These are phyloP conservation scores for Persicaria maculosa DNA, from an alignment of 148 eudicot genomes.

Conservation along the genomic window DNA sequence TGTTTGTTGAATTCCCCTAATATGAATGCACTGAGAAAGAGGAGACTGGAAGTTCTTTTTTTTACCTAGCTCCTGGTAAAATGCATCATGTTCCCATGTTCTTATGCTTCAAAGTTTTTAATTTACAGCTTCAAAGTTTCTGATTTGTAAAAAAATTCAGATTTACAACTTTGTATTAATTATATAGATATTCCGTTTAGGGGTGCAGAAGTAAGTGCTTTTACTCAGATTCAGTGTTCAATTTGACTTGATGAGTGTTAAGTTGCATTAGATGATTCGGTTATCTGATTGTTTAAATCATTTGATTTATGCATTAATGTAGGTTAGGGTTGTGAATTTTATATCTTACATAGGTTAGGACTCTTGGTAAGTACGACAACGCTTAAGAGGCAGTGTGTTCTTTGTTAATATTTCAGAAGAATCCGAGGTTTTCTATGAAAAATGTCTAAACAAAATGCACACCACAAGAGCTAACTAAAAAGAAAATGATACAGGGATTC, in stretches of 20 bases:
- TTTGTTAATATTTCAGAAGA: too few species aligned
- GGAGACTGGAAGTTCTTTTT: too few species aligned
- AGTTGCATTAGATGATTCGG: background rate
- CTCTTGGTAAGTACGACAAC: background rate
- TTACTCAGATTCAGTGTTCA: background rate
- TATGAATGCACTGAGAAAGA: too few species aligned
- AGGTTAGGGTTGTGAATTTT: background rate
- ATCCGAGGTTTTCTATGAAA: too few species aligned
- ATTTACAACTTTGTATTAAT: too few species aligned
- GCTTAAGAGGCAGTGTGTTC: background rate
- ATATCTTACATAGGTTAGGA: background rate
- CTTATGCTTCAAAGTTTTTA: too few species aligned
- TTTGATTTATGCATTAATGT: background rate
- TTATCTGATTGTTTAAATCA: background rate
- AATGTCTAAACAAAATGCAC: too few species aligned
- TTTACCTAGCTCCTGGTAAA: too few species aligned
- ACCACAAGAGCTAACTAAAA: background rate
- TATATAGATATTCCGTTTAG: slow-evolving; percentile 46
- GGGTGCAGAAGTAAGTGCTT: slow-evolving; percentile 73
- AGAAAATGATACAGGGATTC: background rate
- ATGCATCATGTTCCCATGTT: too few species aligned
- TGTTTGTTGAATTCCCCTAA: too few species aligned
- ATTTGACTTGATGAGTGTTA: background rate
- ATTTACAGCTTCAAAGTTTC: too few species aligned
- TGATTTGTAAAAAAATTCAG: too few species aligned